Conservation (phyloP, 2,329 filamentous ascomycete species). For the Diaporthe nobilis region DNA sequence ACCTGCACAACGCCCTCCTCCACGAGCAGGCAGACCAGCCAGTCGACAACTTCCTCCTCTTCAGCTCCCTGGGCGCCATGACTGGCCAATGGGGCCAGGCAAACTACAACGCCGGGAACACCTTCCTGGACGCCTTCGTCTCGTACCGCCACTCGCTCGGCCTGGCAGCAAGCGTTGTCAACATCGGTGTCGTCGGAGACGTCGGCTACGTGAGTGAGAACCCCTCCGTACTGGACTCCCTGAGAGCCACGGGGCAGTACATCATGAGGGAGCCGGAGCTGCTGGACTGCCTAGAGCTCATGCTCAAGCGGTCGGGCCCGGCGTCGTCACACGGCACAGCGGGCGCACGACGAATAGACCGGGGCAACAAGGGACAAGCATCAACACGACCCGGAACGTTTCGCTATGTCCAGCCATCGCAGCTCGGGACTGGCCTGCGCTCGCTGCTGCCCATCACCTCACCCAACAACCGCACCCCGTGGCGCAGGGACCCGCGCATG, state of each 20-base stretch:
- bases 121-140: slow-evolving; percentile 54
- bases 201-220: slow-evolving; percentile 48
- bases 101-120: slow-evolving; percentile 50
- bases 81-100: slow-evolving; percentile 30
- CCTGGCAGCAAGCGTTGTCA: slow-evolving; percentile 52
- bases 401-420: background rate
- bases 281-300: slow-evolving; percentile 46
- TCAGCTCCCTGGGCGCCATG: slow-evolving; percentile 22
- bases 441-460: slow-evolving; percentile 18
- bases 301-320: background rate
- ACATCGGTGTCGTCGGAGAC: slow-evolving; percentile 53
- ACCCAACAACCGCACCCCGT: slow-evolving; percentile 32
- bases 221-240: slow-evolving; percentile 44
- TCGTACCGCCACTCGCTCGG: slow-evolving; percentile 51
- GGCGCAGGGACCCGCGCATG: slow-evolving; percentile 37
- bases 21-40: slow-evolving; percentile 47
- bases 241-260: slow-evolving; percentile 45
- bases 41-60: slow-evolving; percentile 26
- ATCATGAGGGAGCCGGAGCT: slow-evolving; percentile 46
- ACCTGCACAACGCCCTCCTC: slow-evolving; percentile 43
- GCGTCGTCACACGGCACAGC: background rate
- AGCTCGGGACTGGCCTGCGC: slow-evolving; percentile 27
- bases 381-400: background rate
- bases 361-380: no score
- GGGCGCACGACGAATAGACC: no score